Base-by-base conservation (phyloP, 1,139 yeast species). In the Blastobotrys malaysiensis region DNA sequence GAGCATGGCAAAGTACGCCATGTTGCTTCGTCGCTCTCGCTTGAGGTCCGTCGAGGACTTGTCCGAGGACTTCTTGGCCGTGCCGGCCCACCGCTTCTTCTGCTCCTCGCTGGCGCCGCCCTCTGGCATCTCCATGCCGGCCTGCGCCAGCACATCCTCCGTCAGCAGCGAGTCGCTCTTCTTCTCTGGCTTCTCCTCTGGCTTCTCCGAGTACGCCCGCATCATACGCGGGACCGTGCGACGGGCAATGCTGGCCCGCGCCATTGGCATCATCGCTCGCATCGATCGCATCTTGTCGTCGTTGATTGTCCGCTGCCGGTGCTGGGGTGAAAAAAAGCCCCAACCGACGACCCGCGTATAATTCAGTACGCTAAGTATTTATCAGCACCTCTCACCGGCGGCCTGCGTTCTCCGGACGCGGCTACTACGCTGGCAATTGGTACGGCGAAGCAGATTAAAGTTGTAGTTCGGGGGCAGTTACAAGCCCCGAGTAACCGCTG, bases 131-230 rank as follows among this genome's bases (percentile, higher is more conserved):
- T 70, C 95, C 59, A 90, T 82, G 46, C 97, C 97, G 9, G 96
- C 96, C 65, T 84, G 82, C 27, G 86, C 85, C 59, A 90, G 77
- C 65, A 90, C 65, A 65, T 90, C 97, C 58, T 90, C 97, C 46
- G 87, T 84, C 60, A 90, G 76, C 63, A 90, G 80, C 24, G 88
- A 79, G 63, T 80, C 72, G 54, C 76, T 67, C 51, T 72, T 68
- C 50, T 66, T 64, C 57, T 44, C 55, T 46, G 47, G 52, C 47
- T n/a, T 51, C 51, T 50, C 50, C 53, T 48, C 46, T 46, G 24
- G 36, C 45, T 50, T 47, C 7, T 46, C 52, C 6, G 52, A n/a
- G n/a, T n/a, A n/a, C n/a, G n/a, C n/a, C n/a, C n/a, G n/a, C n/a
- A n/a, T n/a, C n/a, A n/a, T n/a, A n/a, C n/a, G n/a, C n/a, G n/a